Conservation (phyloP, 2,329 filamentous ascomycete species). For the Aschersonia sp. region DNA sequence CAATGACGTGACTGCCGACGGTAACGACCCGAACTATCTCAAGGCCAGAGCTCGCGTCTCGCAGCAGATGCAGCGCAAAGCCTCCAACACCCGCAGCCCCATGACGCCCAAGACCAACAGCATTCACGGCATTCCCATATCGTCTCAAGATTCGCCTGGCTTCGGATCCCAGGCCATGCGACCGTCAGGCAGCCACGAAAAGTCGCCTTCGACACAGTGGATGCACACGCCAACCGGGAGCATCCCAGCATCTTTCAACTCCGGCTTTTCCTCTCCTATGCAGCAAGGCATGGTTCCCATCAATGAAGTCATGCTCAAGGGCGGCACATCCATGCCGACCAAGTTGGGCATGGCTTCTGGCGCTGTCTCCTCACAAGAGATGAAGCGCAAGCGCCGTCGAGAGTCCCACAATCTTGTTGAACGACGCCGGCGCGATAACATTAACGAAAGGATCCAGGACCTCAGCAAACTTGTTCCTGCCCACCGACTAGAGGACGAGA, state of each 20-base stretch:
- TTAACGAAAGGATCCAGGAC: slow-evolving; percentile 97
- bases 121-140: slow-evolving; percentile 57
- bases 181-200: slow-evolving; percentile 56
- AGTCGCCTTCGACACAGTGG: slow-evolving; percentile 80
- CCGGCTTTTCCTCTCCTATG: slow-evolving; percentile 75
- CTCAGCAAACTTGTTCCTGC: slow-evolving; percentile 83
- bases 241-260: slow-evolving; percentile 74
- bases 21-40: slow-evolving; percentile 39
- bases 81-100: slow-evolving; percentile 62
- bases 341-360: slow-evolving; percentile 51
- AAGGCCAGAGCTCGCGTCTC: slow-evolving; percentile 47
- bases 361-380: slow-evolving; percentile 69
- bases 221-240: slow-evolving; percentile 69
- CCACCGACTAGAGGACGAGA: slow-evolving; percentile 91
- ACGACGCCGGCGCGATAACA: slow-evolving; percentile 87
- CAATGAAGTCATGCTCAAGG: slow-evolving; percentile 77
- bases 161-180: slow-evolving; percentile 71
- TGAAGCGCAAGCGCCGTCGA: slow-evolving; percentile 78
- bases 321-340: slow-evolving; percentile 75
- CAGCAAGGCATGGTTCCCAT: slow-evolving; percentile 60
- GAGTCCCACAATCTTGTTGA: slow-evolving; percentile 97
- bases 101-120: slow-evolving; percentile 79
- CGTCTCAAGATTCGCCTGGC: slow-evolving; percentile 50
- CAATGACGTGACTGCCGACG: slow-evolving; percentile 33
- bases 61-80: slow-evolving; percentile 55